Conservation (phyloP, 2,329 filamentous ascomycete species). For the Alternaria infectoria region DNA sequence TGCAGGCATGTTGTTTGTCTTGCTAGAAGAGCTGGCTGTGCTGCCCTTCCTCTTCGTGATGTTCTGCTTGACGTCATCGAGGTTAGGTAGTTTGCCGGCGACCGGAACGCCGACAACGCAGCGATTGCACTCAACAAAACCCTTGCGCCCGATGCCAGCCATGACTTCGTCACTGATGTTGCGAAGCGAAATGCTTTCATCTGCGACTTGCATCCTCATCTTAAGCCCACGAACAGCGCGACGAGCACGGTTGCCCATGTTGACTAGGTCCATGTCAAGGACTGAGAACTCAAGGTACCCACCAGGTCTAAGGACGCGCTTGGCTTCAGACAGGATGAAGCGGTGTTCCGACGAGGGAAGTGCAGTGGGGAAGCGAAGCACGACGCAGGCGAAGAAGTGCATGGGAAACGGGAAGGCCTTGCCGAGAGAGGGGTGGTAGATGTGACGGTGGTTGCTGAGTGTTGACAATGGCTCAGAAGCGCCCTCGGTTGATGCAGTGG, state of each 20-base stretch:
- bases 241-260: constrained; percentile 76
- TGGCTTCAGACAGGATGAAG: constrained; percentile 75
- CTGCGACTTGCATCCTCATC: constrained; percentile 68
- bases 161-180: constrained; percentile 64
- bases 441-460: constrained; percentile 73
- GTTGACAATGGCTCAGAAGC: constrained; percentile 43
- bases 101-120: constrained; percentile 81
- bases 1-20: constrained; percentile 17
- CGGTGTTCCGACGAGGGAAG: constrained; percentile 72
- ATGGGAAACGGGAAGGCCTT: constrained; percentile 76
- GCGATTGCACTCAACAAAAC: constrained; percentile 74
- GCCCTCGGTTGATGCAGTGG: constrained; percentile 19
- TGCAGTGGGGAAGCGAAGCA: constrained; percentile 77
- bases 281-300: constrained; percentile 81
- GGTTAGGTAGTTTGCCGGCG: constrained; percentile 55
- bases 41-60: constrained; percentile 37
- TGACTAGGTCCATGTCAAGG: constrained; percentile 79
- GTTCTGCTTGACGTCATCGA: constrained; percentile 31
- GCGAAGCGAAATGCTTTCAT: constrained; percentile 66
- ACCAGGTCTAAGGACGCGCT: constrained; percentile 77
- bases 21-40: constrained; percentile 32
- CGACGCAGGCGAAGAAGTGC: constrained; percentile 76
- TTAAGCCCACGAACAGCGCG: constrained; percentile 74
- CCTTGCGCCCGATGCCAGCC: constrained; percentile 69
- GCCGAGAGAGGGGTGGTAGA: constrained; percentile 68